Conservation (phyloP, 768 basidiomycete genomes). For the Auriscalpium vulgare region DNA sequence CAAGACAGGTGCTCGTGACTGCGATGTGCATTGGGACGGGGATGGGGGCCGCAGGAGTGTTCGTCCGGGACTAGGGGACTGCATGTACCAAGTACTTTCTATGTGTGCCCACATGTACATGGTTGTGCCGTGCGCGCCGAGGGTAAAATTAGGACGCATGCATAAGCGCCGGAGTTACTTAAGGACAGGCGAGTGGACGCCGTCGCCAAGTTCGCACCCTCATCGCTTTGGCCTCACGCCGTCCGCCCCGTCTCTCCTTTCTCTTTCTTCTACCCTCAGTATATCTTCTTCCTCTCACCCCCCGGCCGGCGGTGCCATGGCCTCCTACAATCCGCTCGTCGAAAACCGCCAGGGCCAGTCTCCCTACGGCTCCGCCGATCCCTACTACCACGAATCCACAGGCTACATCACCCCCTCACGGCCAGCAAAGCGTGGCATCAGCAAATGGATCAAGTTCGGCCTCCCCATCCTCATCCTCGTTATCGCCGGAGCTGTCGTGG, state of each 20-base stretch:
- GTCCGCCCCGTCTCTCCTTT: conserved; percentile 12
- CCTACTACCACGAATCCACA: conserved; percentile 61
- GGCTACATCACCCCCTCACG: conserved; percentile 54
- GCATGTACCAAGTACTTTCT: neutral
- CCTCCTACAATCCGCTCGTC: conserved; percentile 30
- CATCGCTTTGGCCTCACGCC: neutral
- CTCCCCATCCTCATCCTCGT: conserved; percentile 58
- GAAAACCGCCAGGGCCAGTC: conserved; percentile 15
- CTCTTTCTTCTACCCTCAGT: neutral
- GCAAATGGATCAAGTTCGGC: conserved; percentile 72
- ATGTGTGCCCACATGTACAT: neutral
- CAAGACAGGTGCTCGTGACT: conserved; percentile 65
- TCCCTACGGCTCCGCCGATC: conserved; percentile 56
- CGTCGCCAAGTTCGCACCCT: neutral
- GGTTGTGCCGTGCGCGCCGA: neutral
- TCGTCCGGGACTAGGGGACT: conserved; percentile 41
- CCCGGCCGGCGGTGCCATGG: conserved; percentile 26
- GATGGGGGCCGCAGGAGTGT: conserved; percentile 85
- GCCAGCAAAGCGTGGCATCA: conserved; percentile 40
- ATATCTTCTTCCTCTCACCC: conserved; percentile 1
- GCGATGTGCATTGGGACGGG: conserved; percentile 87
- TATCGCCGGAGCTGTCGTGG: conserved; percentile 61
- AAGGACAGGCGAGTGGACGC: neutral
- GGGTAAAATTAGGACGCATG: neutral
- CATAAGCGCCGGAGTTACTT: neutral